These are phyloP conservation scores for Eutrema heterophyllum DNA, from an alignment of 345 rosid genomes.

Conservation along the genomic window DNA sequence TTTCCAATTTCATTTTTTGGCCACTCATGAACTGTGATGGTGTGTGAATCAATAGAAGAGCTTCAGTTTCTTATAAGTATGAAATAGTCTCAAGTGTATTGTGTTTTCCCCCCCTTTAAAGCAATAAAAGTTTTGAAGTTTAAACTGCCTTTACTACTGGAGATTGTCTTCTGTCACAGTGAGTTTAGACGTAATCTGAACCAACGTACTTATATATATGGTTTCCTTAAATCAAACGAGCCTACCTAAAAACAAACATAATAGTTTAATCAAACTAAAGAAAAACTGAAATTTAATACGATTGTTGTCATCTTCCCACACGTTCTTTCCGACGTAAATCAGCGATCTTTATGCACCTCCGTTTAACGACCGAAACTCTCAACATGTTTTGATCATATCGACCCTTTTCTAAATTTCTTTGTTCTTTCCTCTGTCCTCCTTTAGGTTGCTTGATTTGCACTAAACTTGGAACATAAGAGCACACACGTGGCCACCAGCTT, in stretches of 20 bases:
- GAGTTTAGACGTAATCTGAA: no score
- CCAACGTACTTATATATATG: no score
- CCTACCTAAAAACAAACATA: no score
- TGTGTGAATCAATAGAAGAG: constrained; percentile 3
- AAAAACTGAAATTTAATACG: no score
- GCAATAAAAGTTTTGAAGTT: no score
- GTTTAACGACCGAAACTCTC: neutral
- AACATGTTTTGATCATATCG: neutral
- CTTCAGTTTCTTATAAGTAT: neutral
- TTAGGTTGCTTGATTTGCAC: neutral
- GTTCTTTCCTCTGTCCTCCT: neutral
- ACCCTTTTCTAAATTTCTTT: neutral
- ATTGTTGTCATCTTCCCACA: no score
- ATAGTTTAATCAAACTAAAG: no score
- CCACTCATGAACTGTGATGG: neutral
- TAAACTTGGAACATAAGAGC: neutral
- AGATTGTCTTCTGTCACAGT: no score
- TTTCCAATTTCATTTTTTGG: neutral
- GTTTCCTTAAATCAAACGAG: no score
- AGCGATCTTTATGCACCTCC: neutral
- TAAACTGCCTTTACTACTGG: no score
- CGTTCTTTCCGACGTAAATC: no score
- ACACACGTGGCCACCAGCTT: neutral
- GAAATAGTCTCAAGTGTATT: neutral
- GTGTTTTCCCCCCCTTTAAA: no score